Percentiles rank a stretch among this genome's conserved stretches.
Conservation (phyloP, 2,329 filamentous ascomycete genomes). For the Trichophyton equinum region DNA sequence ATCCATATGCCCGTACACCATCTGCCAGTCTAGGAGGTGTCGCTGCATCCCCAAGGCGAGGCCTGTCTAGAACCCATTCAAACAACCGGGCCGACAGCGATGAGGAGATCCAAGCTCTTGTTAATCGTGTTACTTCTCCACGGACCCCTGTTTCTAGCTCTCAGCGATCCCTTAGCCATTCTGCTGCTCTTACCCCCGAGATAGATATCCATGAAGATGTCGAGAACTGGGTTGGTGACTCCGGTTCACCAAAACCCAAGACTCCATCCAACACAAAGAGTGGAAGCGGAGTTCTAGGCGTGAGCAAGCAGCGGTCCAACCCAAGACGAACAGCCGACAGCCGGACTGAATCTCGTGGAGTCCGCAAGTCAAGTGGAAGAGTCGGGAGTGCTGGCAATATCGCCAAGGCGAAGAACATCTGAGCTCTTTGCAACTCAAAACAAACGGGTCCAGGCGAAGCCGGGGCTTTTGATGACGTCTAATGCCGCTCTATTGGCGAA, state of each 20-base stretch:
- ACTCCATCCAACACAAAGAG: slow-evolving; percentile 46
- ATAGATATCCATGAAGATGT: slow-evolving; percentile 50
- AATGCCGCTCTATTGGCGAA: not conserved
- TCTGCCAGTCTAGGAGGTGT: slow-evolving; percentile 30
- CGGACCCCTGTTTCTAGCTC: slow-evolving; percentile 39
- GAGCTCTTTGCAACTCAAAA: not conserved
- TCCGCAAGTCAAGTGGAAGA: slow-evolving; percentile 37
- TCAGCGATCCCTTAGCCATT: slow-evolving; percentile 61
- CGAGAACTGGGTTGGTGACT: slow-evolving; percentile 48
- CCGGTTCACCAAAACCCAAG: slow-evolving; percentile 29
- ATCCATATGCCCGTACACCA: slow-evolving; percentile 54
- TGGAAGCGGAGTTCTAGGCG: slow-evolving; percentile 36
- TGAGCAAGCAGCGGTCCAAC: slow-evolving; percentile 53
- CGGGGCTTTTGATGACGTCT: not conserved
- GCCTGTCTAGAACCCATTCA: not conserved
- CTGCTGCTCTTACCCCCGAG: slow-evolving; percentile 58
- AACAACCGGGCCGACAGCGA: slow-evolving; percentile 53
- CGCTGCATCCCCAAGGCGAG: slow-evolving; percentile 9
- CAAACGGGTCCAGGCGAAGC: not conserved
- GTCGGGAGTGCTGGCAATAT: slow-evolving; percentile 33
- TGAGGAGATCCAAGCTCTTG: slow-evolving; percentile 66
- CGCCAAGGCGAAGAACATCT: slow-evolving; percentile 6
- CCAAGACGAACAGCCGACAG: slow-evolving; percentile 33
- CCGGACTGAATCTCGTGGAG: slow-evolving; percentile 28
- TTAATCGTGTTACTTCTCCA: slow-evolving; percentile 48